Base-by-base conservation (phyloP, 495 filamentous ascomycete species). In the Pseudomonodictys pantanalensis region DNA sequence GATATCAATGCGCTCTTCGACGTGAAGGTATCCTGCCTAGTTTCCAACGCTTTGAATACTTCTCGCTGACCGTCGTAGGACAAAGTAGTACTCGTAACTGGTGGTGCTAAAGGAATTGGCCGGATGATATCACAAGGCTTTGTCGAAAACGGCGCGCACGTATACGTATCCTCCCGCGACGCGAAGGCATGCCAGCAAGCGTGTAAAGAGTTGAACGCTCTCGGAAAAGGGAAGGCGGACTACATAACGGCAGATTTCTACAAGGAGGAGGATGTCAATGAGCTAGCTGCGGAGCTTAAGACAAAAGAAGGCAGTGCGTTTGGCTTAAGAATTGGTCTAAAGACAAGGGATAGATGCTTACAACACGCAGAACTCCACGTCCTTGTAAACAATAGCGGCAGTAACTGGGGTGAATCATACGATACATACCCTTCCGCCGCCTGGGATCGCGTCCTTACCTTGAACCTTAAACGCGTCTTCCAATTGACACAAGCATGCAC, bases 391-490 rank as follows among this genome's bases (percentile, higher is more conserved):
- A 93, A 92, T 74, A 86, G 84, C 17, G 89, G 89, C 46, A 79
- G 84, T 20, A 87, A 83, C 69, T 86, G 82, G 83, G 87, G 87
- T 53, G 88, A 83, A 23, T 68, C 77, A 0, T 80, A 88, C 60
- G 82, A 85, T 17, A 80, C 82, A 59, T 91, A 88, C 75, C 83
- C 85, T 3, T 79, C 82, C 52, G 70, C 78, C 2, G 89, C 88
- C 48, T 86, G 83, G 84, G 83, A 79, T 3, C 80, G 86, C 50
- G 84, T 92, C 4, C 77, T 92, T 22, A 91, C 87, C 22, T 81
- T 91, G 33, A 93, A 93, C 71, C 81, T 92, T 8, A 83, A 90
- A 53, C 83, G 87, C 18, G 84, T 92, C 48, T 95, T 90, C 72
- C 87, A 87, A 53, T 77, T 90, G 10, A 91, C 89, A 3, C 85